Evolutionary conservation across 164 flowering plant species (phyloP).

Genomic region (grape (Vitis vinifera)): ASM3070453v1 NC_081821.1:1578001-1578500

Average conservation of each 20-base stretch:
- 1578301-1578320: constrained; percentile 41
- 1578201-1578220: constrained; percentile 98
- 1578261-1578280: constrained; percentile 61
- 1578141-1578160: constrained; percentile 87
- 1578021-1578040: constrained; percentile 11
- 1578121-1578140: constrained; percentile 87
- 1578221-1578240: constrained; percentile 84
- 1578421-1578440: not conserved
- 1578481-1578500: not conserved
- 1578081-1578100: constrained; percentile 91
- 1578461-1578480: not conserved
- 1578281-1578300: constrained; percentile 39
- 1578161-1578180: constrained; percentile 78
- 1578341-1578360: constrained; percentile 56
- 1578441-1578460: not conserved
- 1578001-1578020: not conserved
- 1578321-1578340: constrained; percentile 80
- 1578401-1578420: constrained; percentile 26
- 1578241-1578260: constrained; percentile 78
- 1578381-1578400: constrained; percentile 76
- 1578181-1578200: constrained; percentile 93
- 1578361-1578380: constrained; percentile 80
- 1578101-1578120: constrained; percentile 78
- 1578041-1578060: constrained; percentile 44
- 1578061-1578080: constrained; percentile 98